These are phyloP conservation scores for Osmanthus fragrans DNA, from an alignment of 257 asterid species.

Conservation along the genomic window DNA sequence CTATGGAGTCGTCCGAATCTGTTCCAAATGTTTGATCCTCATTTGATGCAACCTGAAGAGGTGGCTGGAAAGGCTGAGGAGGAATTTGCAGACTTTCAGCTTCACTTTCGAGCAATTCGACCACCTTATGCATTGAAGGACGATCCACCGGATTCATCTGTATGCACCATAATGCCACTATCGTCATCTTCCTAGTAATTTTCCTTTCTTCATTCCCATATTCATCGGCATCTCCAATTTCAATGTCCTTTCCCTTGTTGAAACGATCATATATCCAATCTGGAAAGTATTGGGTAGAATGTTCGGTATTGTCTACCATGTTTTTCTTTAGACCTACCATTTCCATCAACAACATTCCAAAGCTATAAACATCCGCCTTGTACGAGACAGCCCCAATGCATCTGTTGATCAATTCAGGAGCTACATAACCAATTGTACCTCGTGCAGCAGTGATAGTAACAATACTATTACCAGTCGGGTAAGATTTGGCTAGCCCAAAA, in stretches of 20 bases:
- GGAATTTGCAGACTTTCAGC: conserved; percentile 35
- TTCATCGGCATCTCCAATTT: conserved; percentile 29
- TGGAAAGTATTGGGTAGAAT: conserved; percentile 45
- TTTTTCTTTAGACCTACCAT: conserved; percentile 39
- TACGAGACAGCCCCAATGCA: conserved; percentile 40
- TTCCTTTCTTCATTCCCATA: conserved; percentile 26
- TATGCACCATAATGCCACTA: conserved; percentile 54
- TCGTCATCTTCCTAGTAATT: conserved; percentile 36
- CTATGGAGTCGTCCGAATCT: background rate
- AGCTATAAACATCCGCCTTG: conserved; percentile 48
- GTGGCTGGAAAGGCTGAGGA: conserved; percentile 45
- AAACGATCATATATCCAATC: conserved; percentile 43
- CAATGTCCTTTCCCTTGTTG: conserved; percentile 32
- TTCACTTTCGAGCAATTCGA: conserved; percentile 53
- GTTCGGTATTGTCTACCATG: conserved; percentile 35
- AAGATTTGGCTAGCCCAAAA: conserved; percentile 39
- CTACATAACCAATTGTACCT: conserved; percentile 52
- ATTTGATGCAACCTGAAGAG: conserved; percentile 1
- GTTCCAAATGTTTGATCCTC: background rate
- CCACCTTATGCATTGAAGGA: conserved; percentile 48
- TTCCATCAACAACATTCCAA: conserved; percentile 47
- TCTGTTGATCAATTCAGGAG: conserved; percentile 44
- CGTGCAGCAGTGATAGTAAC: conserved; percentile 37
- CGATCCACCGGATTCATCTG: conserved; percentile 52
- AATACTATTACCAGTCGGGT: conserved; percentile 22